phyloP scores from a whole-genome alignment of 2,329 filamentous ascomycete genomes.

The Emmonsiellopsis sp. region DNA sequence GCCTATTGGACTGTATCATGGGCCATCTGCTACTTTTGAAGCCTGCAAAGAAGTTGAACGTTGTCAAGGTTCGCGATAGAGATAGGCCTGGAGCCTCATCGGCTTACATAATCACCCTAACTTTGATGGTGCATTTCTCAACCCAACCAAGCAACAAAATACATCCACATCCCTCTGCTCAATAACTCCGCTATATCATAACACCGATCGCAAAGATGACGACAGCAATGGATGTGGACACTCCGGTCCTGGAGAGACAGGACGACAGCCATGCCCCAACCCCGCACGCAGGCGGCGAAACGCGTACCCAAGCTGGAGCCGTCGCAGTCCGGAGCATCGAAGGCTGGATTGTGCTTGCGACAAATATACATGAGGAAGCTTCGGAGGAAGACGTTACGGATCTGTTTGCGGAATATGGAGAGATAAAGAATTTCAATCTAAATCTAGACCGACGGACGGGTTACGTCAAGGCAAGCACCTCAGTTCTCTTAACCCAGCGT shows the following conservation, averaged over 20 bases:
- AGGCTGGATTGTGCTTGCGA: slow-evolving; percentile 60
- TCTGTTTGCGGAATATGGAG: slow-evolving; percentile 56
- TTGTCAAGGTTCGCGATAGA: not conserved
- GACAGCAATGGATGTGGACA: slow-evolving; percentile 38
- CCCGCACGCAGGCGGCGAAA: slow-evolving; percentile 26
- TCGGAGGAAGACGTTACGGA: slow-evolving; percentile 59
- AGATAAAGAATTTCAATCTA: slow-evolving; percentile 59
- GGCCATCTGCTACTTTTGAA: too few relatives aligned
- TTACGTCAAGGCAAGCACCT: slow-evolving; percentile 52
- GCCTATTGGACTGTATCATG: too few relatives aligned
- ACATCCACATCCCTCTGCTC: too few relatives aligned
- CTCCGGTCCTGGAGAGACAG: slow-evolving; percentile 21
- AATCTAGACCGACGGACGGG: slow-evolving; percentile 57
- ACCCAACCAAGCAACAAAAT: not conserved
- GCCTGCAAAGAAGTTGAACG: not conserved
- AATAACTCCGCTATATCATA: not conserved
- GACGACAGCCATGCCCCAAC: slow-evolving; percentile 22
- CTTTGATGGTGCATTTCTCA: not conserved
- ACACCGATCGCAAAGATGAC: slow-evolving; percentile 23
- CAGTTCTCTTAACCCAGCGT: not conserved
- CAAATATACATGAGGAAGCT: slow-evolving; percentile 60
- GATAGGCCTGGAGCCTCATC: not conserved
- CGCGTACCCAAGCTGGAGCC: slow-evolving; percentile 35
- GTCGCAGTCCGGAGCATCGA: slow-evolving; percentile 58
- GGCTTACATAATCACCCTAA: not conserved